These are phyloP conservation scores for Wickerhamiella pararugosa DNA, from an alignment of 1,139 yeast species.

Conservation along the genomic window DNA sequence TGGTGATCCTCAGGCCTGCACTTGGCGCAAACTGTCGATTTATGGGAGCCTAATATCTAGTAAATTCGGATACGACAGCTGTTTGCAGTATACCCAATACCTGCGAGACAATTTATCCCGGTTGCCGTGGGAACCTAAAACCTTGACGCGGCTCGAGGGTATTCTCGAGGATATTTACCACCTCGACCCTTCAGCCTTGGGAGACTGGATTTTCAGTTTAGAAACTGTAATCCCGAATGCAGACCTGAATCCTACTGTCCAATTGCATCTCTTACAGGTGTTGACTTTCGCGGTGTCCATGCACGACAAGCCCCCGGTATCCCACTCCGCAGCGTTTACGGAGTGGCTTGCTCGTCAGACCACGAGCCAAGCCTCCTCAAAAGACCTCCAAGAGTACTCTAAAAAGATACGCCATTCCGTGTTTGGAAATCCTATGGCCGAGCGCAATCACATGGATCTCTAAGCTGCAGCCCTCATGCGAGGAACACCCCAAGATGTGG, in stretches of 20 bases:
- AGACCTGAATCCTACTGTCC: too few relatives aligned
- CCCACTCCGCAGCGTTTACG: neutral
- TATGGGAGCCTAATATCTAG: conserved; percentile 2
- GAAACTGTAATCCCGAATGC: too few relatives aligned
- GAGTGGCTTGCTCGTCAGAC: conserved; percentile 7
- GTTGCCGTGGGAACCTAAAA: neutral
- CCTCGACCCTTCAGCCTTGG: neutral
- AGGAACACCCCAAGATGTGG: too few relatives aligned
- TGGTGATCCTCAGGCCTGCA: neutral
- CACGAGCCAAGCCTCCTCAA: neutral
- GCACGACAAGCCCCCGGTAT: too few relatives aligned
- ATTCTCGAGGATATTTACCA: conserved; percentile 3
- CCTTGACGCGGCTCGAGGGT: conserved; percentile 1
- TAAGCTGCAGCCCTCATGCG: neutral
- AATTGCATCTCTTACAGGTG: too few relatives aligned
- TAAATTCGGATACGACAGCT: neutral
- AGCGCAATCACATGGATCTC: conserved; percentile 30
- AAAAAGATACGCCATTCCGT: conserved; percentile 46
- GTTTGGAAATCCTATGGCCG: conserved; percentile 69
- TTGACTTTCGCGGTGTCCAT: too few relatives aligned
- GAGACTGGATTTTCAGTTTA: neutral
- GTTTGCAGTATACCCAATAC: neutral
- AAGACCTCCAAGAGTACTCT: conserved; percentile 3
- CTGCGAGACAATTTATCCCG: neutral
- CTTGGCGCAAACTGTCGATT: conserved; percentile 3